Conservation (phyloP, 2,329 filamentous ascomycete genomes). For the Botryotinia globosa region DNA sequence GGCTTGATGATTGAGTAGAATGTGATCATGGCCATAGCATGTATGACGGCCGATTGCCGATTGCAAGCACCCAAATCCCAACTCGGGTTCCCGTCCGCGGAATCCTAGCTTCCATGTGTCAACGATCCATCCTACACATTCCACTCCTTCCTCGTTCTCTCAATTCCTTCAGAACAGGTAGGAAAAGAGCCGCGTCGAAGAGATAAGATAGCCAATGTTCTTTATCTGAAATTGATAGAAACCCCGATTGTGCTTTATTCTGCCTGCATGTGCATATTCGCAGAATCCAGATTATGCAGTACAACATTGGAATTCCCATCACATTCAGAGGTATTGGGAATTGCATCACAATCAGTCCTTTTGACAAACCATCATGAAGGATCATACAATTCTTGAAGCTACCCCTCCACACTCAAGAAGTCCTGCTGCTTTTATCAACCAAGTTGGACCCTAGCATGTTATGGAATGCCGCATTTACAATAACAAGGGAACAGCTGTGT, state of each 20-base stretch:
- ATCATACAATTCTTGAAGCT: not conserved
- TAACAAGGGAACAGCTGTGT: not conserved
- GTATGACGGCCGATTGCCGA: not conserved
- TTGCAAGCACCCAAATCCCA: not conserved
- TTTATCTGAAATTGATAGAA: not conserved
- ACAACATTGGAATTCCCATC: not conserved
- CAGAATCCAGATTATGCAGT: not conserved
- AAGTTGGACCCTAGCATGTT: not conserved
- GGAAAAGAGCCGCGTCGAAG: not conserved
- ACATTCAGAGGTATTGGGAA: not conserved
- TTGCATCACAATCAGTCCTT: not conserved
- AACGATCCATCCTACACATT: not conserved
- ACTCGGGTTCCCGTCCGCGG: constrained; percentile 3
- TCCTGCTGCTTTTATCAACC: not conserved
- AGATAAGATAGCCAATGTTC: not conserved
- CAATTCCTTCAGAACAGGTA: not conserved
- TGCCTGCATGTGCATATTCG: not conserved
- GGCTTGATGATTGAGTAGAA: not conserved
- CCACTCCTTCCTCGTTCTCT: not conserved
- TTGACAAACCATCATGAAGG: not conserved
- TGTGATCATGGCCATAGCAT: not conserved
- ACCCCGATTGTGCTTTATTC: not conserved
- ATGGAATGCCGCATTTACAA: not conserved
- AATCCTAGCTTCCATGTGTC: not conserved
- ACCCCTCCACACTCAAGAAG: not conserved